phyloP scores from a whole-genome alignment of 768 basidiomycete genomes.

The Paxillus involutus region DNA sequence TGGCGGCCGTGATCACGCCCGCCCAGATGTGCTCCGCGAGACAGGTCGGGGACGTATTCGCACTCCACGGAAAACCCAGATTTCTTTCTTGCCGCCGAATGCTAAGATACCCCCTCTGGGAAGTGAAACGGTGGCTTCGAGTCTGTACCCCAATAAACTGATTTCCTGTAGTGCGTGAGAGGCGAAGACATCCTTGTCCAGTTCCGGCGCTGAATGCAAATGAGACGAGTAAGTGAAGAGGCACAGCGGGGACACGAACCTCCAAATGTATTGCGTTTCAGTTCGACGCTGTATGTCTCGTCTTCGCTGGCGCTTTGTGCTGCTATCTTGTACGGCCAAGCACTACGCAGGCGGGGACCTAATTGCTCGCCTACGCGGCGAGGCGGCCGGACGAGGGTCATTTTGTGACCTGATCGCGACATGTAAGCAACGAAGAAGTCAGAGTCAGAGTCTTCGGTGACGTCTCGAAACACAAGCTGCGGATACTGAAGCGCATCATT shows the following conservation, averaged over 20 bases:
- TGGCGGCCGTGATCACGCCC: slow-evolving; percentile 7
- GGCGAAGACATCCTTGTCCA: slow-evolving; percentile 55
- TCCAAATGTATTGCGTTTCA: slow-evolving; percentile 44
- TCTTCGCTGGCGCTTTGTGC: slow-evolving; percentile 47
- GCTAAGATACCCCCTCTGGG: slow-evolving; percentile 39
- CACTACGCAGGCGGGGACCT: slow-evolving; percentile 36
- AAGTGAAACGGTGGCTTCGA: slow-evolving; percentile 69
- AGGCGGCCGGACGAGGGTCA: slow-evolving; percentile 46
- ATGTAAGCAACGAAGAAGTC: slow-evolving; percentile 68
- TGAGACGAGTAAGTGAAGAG: neutral
- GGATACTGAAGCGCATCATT: slow-evolving; percentile 43
- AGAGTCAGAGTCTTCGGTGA: slow-evolving; percentile 44
- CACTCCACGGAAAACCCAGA: slow-evolving; percentile 62
- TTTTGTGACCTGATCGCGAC: slow-evolving; percentile 56
- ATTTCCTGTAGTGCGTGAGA: slow-evolving; percentile 65
- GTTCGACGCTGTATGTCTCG: slow-evolving; percentile 53
- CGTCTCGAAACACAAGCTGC: slow-evolving; percentile 66
- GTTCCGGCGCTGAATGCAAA: slow-evolving; percentile 34
- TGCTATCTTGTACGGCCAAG: slow-evolving; percentile 43
- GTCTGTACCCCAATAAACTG: slow-evolving; percentile 52
- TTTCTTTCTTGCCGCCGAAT: slow-evolving; percentile 48
- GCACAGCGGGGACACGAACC: slow-evolving; percentile 16
- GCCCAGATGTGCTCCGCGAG: slow-evolving; percentile 25
- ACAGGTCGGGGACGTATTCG: slow-evolving; percentile 29
- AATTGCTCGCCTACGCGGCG: slow-evolving; percentile 37